Evolutionary conservation across 192 early-diverging fungal species (phyloP), one percentile per base, ranked within the genome.

Genomic region (Coemansia furcata): DNA sequence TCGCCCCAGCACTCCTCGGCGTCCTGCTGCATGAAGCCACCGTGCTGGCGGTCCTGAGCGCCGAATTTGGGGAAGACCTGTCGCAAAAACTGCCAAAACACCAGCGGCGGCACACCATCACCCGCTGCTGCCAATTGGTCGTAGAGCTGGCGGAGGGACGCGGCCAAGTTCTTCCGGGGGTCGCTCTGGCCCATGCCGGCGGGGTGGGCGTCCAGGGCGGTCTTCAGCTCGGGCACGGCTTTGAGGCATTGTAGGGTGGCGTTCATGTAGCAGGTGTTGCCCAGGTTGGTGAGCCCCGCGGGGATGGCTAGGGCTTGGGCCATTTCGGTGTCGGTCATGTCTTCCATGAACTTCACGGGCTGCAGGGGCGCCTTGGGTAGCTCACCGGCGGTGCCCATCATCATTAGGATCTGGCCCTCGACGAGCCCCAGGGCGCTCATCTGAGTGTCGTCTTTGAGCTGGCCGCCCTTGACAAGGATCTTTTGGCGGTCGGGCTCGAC

Each of bases 1-100:
- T 96, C 86, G 69, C 88, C 90, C 95, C 95, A 98, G 79, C 93
- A 98, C 72, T 99, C 98, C 74, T 99, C 95, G 2, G 98, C 98
- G 74, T 99, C 98, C 78, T 99, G 98, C 79, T 99, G 98, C 80
- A 90, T 86, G 70, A 81, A 94, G 4, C 85, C 78, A 35, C 88
- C 89, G 23, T 85, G 82, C 40, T 84, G 81, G 44, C 74, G 74
- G 46, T 93, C 90, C 67, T 82, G 84, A 74, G 98, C 92, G 7
- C 85, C 88, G 76, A 96, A 98, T 77, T 94, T 93, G 44, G 95
- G 96, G 65, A 89, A 97, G 6, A 85, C 85, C 38, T 81, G 80
- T n/a, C 94, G 88, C 46, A 99, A 77, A 44, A 90, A 79, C 79
- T 89, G 89, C 69, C 92, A 72, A 65, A 98, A 98, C 38, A 85